These are phyloP conservation scores for Lentinula sp. DNA, from an alignment of 768 basidiomycete genomes.

Conservation along the genomic window DNA sequence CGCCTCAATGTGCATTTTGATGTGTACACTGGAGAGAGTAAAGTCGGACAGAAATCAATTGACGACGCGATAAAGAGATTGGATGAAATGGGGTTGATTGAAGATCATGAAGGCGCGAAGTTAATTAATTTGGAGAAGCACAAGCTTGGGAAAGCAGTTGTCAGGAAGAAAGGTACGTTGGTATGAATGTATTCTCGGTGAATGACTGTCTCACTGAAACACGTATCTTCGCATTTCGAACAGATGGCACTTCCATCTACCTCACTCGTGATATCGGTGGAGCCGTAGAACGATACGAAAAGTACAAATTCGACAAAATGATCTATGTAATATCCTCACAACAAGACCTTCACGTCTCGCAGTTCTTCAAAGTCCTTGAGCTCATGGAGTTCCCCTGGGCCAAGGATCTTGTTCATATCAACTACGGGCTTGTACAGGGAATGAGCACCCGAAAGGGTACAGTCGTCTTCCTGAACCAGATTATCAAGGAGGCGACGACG, in stretches of 20 bases:
- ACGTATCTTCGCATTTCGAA: not conserved
- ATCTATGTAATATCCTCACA: constrained; percentile 89
- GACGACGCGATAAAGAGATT: constrained; percentile 64
- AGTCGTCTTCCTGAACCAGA: constrained; percentile 92
- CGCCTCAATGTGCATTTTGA: constrained; percentile 89
- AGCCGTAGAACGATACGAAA: constrained; percentile 86
- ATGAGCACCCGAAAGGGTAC: constrained; percentile 95
- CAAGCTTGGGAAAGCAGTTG: constrained; percentile 88
- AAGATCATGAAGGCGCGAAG: constrained; percentile 75
- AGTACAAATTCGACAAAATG: constrained; percentile 85
- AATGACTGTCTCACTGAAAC: not conserved
- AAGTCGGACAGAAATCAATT: constrained; percentile 69
- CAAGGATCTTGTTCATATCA: constrained; percentile 75
- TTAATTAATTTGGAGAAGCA: constrained; percentile 83
- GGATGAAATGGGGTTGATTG: constrained; percentile 68
- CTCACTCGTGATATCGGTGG: constrained; percentile 94
- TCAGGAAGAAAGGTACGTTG: constrained; percentile 73
- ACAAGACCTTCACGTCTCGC: constrained; percentile 81
- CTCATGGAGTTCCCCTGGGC: constrained; percentile 92
- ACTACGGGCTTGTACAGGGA: constrained; percentile 87
- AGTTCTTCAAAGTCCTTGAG: constrained; percentile 91
- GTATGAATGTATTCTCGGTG: not conserved
- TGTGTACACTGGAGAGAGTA: constrained; percentile 87
- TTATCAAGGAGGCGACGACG: constrained; percentile 78
- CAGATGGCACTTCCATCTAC: constrained; percentile 93